These are phyloP conservation scores for Pelargonium myrrhifolium DNA, from an alignment of 441 rosid genomes.

Conservation along the genomic window DNA sequence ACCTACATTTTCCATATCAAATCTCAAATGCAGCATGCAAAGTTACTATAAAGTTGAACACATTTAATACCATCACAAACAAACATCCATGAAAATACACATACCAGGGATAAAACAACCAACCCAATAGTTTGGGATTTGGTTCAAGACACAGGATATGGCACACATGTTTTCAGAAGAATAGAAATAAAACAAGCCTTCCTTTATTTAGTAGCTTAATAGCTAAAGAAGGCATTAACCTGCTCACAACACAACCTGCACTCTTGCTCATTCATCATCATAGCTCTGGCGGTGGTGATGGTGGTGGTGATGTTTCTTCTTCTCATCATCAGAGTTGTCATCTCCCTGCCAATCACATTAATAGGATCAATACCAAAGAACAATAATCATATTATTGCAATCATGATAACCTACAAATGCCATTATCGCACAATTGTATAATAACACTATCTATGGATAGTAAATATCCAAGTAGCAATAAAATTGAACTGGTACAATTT, in stretches of 20 bases:
- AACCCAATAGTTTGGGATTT: too few species aligned
- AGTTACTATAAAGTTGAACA: too few species aligned
- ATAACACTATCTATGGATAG: not conserved
- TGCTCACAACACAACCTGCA: slow-evolving; percentile 8
- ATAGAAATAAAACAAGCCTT: slow-evolving; percentile 20
- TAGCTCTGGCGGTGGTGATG: slow-evolving; percentile 49
- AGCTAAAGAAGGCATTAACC: slow-evolving; percentile 30
- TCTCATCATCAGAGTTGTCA: slow-evolving; percentile 48
- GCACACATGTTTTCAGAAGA: not conserved
- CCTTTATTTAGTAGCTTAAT: slow-evolving; percentile 46
- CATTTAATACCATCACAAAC: too few species aligned
- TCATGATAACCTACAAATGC: not conserved
- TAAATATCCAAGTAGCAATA: not conserved
- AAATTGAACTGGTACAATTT: too few species aligned
- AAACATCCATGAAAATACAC: too few species aligned
- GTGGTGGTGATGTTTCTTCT: slow-evolving; percentile 36
- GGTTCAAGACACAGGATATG: too few species aligned
- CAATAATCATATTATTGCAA: not conserved
- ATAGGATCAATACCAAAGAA: slow-evolving; percentile 9
- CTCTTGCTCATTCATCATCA: slow-evolving; percentile 48
- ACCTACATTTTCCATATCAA: too few species aligned
- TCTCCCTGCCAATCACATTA: slow-evolving; percentile 45
- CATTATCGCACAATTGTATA: not conserved
- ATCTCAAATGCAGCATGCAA: too few species aligned
- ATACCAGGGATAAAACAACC: too few species aligned